Evolutionary conservation across 805 yeast species (phyloP).

Genomic region (Candida ovalis): DNA sequence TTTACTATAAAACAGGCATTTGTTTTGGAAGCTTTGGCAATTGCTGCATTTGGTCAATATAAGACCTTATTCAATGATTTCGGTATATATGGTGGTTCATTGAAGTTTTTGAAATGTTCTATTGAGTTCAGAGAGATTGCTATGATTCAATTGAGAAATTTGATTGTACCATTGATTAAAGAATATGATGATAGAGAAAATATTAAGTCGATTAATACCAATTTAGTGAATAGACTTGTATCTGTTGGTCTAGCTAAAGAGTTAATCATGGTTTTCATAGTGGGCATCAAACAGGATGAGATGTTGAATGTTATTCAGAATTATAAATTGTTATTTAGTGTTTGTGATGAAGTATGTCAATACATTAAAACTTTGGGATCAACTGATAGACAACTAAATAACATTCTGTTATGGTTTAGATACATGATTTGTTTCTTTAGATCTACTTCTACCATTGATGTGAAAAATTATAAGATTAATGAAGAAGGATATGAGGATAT

Average conservation of each 20-base stretch:
- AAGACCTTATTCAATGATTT: slow-evolving; percentile 22
- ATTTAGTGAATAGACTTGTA: slow-evolving; percentile 18
- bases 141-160: slow-evolving; percentile 15
- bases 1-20: slow-evolving; percentile 23
- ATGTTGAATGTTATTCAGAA: slow-evolving; percentile 25
- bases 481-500: slow-evolving; percentile 43
- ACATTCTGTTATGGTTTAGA: slow-evolving; percentile 30
- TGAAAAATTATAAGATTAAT: slow-evolving; percentile 41
- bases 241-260: slow-evolving; percentile 24
- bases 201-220: slow-evolving; percentile 7
- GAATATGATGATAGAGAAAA: slow-evolving; percentile 8
- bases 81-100: slow-evolving; percentile 26
- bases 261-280: slow-evolving; percentile 21
- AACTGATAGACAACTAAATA: slow-evolving; percentile 19
- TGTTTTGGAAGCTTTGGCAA: slow-evolving; percentile 23
- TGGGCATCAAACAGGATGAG: slow-evolving; percentile 31
- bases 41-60: slow-evolving; percentile 25
- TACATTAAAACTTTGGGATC: slow-evolving; percentile 8
- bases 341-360: slow-evolving; percentile 23
- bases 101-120: slow-evolving; percentile 19
- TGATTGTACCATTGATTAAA: slow-evolving; percentile 18
- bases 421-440: slow-evolving; percentile 36
- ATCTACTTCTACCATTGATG: slow-evolving; percentile 47
- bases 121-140: slow-evolving; percentile 27
- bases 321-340: slow-evolving; percentile 22